phyloP scores from a whole-genome alignment of 2,329 filamentous ascomycete species.

The Phialocephala sp. region DNA sequence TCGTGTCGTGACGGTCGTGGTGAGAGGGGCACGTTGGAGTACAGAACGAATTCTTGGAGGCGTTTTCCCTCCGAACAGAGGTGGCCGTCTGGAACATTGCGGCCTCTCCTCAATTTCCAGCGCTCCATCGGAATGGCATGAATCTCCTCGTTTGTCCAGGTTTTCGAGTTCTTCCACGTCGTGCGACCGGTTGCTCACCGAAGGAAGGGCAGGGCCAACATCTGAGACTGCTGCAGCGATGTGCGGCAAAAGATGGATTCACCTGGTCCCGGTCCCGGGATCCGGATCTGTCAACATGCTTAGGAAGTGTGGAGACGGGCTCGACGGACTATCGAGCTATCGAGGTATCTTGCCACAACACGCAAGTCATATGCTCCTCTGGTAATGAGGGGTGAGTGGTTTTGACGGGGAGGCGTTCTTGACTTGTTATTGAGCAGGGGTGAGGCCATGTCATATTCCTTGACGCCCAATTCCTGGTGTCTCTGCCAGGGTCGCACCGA shows the following conservation, averaged over 20 bases:
- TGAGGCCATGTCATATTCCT: slow-evolving; percentile 30
- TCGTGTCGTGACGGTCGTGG: slow-evolving; percentile 3
- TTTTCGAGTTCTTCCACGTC: slow-evolving; percentile 8
- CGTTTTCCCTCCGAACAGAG: slow-evolving; percentile 4
- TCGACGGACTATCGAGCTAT: neutral
- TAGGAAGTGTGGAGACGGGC: slow-evolving; percentile 12
- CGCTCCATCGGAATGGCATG: neutral
- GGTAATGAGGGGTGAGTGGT: slow-evolving; percentile 9
- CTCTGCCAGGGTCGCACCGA: slow-evolving; percentile 19
- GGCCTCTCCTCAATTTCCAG: slow-evolving; percentile 6
- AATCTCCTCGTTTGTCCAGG: slow-evolving; percentile 8
- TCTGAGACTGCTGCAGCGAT: slow-evolving; percentile 18
- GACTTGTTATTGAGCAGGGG: slow-evolving; percentile 32
- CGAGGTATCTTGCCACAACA: neutral
- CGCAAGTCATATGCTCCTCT: slow-evolving; percentile 11
- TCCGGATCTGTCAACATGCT: slow-evolving; percentile 14
- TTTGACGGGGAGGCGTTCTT: slow-evolving; percentile 31
- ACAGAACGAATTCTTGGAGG: slow-evolving; percentile 6
- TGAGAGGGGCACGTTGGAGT: neutral
- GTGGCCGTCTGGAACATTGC: slow-evolving; percentile 10
- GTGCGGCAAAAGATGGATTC: slow-evolving; percentile 13
- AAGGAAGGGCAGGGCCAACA: slow-evolving; percentile 8
- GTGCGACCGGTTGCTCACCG: slow-evolving; percentile 23
- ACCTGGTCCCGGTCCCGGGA: slow-evolving; percentile 12
- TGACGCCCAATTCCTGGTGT: slow-evolving; percentile 30